phyloP scores from a whole-genome alignment of 2,329 filamentous ascomycete species.

The Berkeleyomyces basicola region DNA sequence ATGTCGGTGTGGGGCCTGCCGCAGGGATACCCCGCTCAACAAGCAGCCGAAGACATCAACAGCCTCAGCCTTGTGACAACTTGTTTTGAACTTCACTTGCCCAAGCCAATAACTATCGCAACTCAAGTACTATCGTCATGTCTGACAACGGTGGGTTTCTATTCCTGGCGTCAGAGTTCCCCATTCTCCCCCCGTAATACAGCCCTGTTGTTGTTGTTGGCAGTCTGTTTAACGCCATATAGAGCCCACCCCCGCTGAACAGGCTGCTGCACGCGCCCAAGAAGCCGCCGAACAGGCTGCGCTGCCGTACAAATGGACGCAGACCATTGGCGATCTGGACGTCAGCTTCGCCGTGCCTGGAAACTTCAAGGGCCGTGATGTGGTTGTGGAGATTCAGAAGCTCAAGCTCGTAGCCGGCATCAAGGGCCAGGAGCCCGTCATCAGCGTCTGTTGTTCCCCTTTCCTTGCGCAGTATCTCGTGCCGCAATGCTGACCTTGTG shows the following conservation, averaged over 20 bases:
- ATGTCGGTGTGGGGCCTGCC: background rate
- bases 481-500: conserved; percentile 2
- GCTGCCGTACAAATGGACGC: conserved; percentile 93
- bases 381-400: conserved; percentile 71
- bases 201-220: background rate
- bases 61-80: conserved; percentile 19
- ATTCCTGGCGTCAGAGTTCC: background rate
- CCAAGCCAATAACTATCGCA: background rate
- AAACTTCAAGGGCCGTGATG: conserved; percentile 69
- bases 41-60: background rate
- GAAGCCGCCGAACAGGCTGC: conserved; percentile 77
- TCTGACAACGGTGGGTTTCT: conserved; percentile 24
- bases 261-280: conserved; percentile 44
- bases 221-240: conserved; percentile 1
- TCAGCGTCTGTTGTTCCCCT: conserved; percentile 41
- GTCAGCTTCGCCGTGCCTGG: conserved; percentile 61
- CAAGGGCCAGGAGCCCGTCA: conserved; percentile 75
- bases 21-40: background rate
- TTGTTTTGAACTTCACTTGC: background rate
- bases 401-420: conserved; percentile 60
- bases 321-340: conserved; percentile 80
- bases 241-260: conserved; percentile 40
- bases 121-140: conserved; percentile 19
- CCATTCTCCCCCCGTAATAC: background rate
- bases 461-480: background rate